Evolutionary conservation across 225 moss, liverwort and hornwort genomes (phyloP).

Genomic region (Bryoerythrophyllum caledonicum): DNA sequence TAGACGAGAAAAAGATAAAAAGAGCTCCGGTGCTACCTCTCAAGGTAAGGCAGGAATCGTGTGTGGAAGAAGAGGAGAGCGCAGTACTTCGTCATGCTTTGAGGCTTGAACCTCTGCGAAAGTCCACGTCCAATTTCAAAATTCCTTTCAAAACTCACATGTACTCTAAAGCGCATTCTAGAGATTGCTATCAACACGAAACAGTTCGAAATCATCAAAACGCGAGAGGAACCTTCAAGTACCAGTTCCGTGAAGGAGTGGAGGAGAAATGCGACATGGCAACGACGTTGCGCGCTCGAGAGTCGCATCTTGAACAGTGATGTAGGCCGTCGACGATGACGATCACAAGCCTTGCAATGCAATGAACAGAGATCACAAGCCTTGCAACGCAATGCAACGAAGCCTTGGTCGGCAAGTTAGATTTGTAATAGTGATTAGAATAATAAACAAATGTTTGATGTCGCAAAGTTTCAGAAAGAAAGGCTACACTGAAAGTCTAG

Average conservation of each 20-base stretch:
- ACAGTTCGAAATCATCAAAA: not conserved
- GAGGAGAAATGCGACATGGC: conserved; percentile 29
- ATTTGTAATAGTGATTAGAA: no score
- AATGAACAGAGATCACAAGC: not conserved
- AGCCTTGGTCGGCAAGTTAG: no score
- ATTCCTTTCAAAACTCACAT: not conserved
- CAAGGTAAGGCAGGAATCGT: conserved; percentile 46
- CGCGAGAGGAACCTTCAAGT: not conserved
- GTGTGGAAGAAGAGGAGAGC: conserved; percentile 50
- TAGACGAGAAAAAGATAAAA: not conserved
- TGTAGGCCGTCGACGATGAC: not conserved
- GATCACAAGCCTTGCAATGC: not conserved
- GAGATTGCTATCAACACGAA: not conserved
- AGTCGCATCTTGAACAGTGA: conserved; percentile 6
- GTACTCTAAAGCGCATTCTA: not conserved
- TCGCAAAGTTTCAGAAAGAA: no score
- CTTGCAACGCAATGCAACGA: no score
- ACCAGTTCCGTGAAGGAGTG: conserved; percentile 18
- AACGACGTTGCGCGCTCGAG: conserved; percentile 15
- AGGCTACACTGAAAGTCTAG: no score
- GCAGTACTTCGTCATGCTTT: conserved; percentile 54
- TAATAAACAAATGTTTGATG: no score
- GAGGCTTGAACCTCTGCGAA: conserved; percentile 25
- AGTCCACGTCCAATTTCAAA: not conserved
- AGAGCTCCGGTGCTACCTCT: conserved; percentile 36